Evolutionary conservation across 2,329 filamentous ascomycete species (phyloP), one percentile per base, ranked within the genome.

Genomic region (Arthrobotrys conoides): DNA sequence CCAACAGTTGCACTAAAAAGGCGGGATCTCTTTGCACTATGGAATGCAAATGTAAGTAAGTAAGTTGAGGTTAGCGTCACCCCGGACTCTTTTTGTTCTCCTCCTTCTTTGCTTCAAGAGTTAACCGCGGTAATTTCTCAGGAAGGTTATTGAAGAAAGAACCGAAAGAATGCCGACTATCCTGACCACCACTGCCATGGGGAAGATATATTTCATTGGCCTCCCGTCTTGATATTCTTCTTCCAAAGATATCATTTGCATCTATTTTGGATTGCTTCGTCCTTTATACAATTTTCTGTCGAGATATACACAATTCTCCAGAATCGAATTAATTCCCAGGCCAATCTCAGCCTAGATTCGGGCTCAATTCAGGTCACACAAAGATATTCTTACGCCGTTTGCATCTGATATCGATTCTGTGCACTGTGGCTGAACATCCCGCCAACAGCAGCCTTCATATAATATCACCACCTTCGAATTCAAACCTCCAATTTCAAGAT

Each of bases 111-210:
- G n/a, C n/a, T n/a, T n/a, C n/a, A n/a, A 18, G 22, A 5, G 27
- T 51, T 75, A 75, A 75, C 71, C 71, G 71, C 71, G 71, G 71
- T 69, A 75, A 75, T 51, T 68, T 68, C 46, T 41, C 44, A 64
- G 49, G 57, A 44, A 64, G 22, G 22, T 46, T 38, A 6, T 38
- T 53, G 30, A 18, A 36, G 30, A 14, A n/a, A 36, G 64, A 75
- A 69, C 71, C 71, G 71, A 75, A 68, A 38, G 53, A 59, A 38
- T 63, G 71, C 71, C 64, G 71, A 64, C 22, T 69, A 75, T 20
- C 44, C 38, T 41, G 38, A 41, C 38, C 38, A 10, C 55, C 68
- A 27, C 24, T 16, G 46, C 24, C 18, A 55, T 49, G 27, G 46
- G 10, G 24, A 65, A 22, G 70, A 67, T 73, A 73, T 73, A 73